Base-by-base conservation (phyloP, 768 basidiomycete genomes). In the Tulasnella sp. region DNA sequence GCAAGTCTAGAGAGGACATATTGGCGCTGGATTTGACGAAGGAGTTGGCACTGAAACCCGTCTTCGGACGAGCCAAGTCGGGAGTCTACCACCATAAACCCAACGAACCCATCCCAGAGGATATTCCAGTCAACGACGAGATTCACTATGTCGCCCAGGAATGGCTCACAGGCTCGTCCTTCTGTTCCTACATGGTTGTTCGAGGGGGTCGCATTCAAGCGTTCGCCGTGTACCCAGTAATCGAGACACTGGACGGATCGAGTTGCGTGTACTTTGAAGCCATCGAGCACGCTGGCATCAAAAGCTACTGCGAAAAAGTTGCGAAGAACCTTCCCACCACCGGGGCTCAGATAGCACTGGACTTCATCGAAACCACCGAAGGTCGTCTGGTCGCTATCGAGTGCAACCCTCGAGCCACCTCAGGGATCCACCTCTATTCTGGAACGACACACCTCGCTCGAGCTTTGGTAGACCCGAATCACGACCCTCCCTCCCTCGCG, bases 371-470 rank as follows among this genome's bases (percentile, higher is more conserved):
- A 37, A 67, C 29, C 6, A 5, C 70, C 39, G 70, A 46, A 35
- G 70, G 77, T 15, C 40, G 77, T 16, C 32, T 78, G 20, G 70
- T 78, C 26, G 70, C 77, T 20, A 78, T 78, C 44, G 77, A 78
- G 71, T 78, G 77, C 77, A 78, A 78, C 48, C 77, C 77, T 0
- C 77, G 77, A 70, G 77, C 77, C 5, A 78, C 77, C 6, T 72
- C 69, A 10, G 77, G 77, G 9, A 70, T 78, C 10, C 70, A 73
- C 46, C 77, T 78, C 37, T 78, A 48, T 44, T 72, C 70, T 9
- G 51, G 77, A 46, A 73, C 74, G 26, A 46, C 74, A 2, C 74
- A 57, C 48, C 74, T 75, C 32, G 74, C 70, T 18, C 39, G 32
- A 35, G 70, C 70, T 26, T 42, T 78, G 23, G 48, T 20, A 26